These are phyloP conservation scores for Linum lewisii DNA, from an alignment of 345 rosid genomes.

Conservation along the genomic window DNA sequence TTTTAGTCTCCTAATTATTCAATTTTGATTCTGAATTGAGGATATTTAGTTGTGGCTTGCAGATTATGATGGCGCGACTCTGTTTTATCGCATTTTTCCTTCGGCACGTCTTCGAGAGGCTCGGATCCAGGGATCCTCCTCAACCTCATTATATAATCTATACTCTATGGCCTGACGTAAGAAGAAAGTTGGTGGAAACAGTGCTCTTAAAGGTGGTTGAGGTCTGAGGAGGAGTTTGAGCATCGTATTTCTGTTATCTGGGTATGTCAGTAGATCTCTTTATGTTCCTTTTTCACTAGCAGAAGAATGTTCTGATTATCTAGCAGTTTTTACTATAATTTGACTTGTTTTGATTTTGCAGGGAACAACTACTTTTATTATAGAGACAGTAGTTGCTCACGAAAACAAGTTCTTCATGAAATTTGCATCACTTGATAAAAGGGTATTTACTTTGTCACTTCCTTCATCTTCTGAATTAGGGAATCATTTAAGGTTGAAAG, in stretches of 20 bases:
- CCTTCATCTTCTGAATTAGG: slow-evolving; percentile 12
- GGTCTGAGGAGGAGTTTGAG: slow-evolving; percentile 91
- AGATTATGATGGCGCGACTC: too few species aligned
- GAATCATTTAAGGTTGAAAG: neutral
- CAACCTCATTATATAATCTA: too few species aligned
- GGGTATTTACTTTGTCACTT: slow-evolving; percentile 30
- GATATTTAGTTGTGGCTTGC: too few species aligned
- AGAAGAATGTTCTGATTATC: slow-evolving; percentile 4
- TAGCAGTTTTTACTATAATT: neutral
- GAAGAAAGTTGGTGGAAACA: slow-evolving; percentile 92
- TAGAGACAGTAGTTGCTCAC: slow-evolving; percentile 30
- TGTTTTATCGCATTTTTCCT: too few species aligned
- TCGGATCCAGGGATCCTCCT: too few species aligned
- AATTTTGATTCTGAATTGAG: too few species aligned
- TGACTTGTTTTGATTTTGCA: slow-evolving; percentile 23
- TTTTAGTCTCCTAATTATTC: too few species aligned
- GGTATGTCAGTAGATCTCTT: slow-evolving; percentile 35
- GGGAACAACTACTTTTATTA: slow-evolving; percentile 38
- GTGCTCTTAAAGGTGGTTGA: slow-evolving; percentile 71
- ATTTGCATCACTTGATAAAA: slow-evolving; percentile 34
- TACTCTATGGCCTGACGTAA: too few species aligned
- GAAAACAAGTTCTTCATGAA: slow-evolving; percentile 36
- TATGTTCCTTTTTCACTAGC: slow-evolving; percentile 7
- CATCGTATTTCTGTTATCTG: slow-evolving; percentile 48
- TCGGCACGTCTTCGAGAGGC: too few species aligned